These are phyloP conservation scores for Sarocladium strictum DNA, from an alignment of 2,329 filamentous ascomycete species.

Conservation along the genomic window DNA sequence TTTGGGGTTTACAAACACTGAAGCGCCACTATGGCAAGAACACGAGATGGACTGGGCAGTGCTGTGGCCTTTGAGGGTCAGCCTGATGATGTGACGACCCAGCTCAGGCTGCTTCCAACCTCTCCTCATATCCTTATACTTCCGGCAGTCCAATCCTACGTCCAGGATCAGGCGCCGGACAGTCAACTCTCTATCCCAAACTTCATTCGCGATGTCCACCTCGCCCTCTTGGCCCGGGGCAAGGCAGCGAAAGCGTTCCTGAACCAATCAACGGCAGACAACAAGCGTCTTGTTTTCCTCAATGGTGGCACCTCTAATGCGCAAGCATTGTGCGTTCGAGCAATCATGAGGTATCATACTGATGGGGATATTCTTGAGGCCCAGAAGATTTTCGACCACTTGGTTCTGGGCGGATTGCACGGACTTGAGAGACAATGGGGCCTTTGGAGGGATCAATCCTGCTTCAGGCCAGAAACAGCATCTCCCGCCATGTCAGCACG, in stretches of 20 bases:
- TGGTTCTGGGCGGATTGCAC: conserved; percentile 43
- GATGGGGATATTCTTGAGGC: conserved; percentile 43
- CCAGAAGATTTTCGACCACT: conserved; percentile 42
- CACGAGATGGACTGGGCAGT: conserved; percentile 29
- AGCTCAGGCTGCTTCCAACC: conserved; percentile 53
- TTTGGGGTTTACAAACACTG: background rate
- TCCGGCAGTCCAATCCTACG: conserved; percentile 43
- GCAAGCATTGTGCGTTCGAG: conserved; percentile 45
- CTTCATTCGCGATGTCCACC: conserved; percentile 43
- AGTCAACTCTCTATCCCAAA: conserved; percentile 13
- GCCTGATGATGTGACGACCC: conserved; percentile 47
- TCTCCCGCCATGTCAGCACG: no score
- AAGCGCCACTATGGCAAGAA: conserved; percentile 18
- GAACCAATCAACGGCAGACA: conserved; percentile 33
- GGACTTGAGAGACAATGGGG: conserved; percentile 25
- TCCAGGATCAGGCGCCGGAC: conserved; percentile 22
- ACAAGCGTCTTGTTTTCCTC: conserved; percentile 53
- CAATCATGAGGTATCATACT: conserved; percentile 47
- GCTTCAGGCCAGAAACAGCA: background rate
- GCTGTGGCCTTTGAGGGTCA: conserved; percentile 57
- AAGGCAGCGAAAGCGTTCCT: conserved; percentile 47
- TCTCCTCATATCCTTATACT: conserved; percentile 54
- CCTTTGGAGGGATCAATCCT: background rate
- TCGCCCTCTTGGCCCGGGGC: conserved; percentile 40
- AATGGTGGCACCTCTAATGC: conserved; percentile 53